These are phyloP conservation scores for Xylaria grammica DNA, from an alignment of 495 filamentous ascomycete genomes.

Conservation along the genomic window DNA sequence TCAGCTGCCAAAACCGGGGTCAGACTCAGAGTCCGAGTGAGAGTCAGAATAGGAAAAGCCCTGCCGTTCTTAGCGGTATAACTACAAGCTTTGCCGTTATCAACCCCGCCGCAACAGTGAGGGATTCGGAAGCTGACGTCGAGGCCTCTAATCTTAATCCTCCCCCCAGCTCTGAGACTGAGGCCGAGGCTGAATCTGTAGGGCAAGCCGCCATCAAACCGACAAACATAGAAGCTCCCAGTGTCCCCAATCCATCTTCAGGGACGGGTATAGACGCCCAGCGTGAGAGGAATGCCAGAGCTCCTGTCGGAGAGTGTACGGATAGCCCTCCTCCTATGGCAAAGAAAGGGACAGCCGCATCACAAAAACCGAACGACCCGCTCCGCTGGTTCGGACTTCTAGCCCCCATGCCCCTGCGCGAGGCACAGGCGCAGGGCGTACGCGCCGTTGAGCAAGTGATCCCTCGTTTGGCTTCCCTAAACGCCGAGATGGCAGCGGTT, in stretches of 20 bases:
- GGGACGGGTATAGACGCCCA: neutral
- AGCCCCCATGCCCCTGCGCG: constrained; percentile 62
- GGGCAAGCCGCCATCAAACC: constrained; percentile 16
- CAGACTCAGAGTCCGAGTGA: neutral
- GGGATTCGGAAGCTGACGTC: constrained; percentile 6
- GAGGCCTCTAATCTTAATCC: neutral
- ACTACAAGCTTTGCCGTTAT: constrained; percentile 21
- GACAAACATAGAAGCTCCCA: neutral
- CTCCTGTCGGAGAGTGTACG: neutral
- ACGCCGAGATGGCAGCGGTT: constrained; percentile 51
- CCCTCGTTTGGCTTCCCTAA: constrained; percentile 50
- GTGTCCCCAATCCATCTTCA: neutral
- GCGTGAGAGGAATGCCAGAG: neutral
- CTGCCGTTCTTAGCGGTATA: neutral
- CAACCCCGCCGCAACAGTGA: neutral
- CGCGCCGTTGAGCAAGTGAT: constrained; percentile 51
- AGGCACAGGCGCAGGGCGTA: constrained; percentile 58
- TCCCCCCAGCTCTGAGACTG: neutral
- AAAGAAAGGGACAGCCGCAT: constrained; percentile 9
- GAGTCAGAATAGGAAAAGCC: neutral
- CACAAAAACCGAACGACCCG: constrained; percentile 51
- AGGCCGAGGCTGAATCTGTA: constrained; percentile 20
- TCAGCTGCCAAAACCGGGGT: constrained; percentile 25
- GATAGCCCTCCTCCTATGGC: neutral
- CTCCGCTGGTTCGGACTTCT: constrained; percentile 75